Evolutionary conservation across 2,329 filamentous ascomycete species (phyloP).

Genomic region (Colletotrichum neosansevieriae): DNA sequence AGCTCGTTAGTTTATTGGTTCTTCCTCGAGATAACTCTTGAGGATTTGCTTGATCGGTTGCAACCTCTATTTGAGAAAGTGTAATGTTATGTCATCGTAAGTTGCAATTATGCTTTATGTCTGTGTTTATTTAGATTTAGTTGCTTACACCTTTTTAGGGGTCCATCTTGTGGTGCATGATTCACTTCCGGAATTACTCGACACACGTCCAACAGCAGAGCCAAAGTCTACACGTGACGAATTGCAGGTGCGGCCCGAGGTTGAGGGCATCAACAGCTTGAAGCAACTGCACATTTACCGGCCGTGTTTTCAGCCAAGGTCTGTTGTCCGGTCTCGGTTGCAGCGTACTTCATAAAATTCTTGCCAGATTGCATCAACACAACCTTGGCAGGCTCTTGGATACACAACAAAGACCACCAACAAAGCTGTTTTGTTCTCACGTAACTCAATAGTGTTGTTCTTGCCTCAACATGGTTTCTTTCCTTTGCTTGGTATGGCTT

Average conservation of each 20-base stretch:
- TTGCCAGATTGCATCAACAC: background rate
- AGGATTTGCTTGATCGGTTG: constrained; percentile 1
- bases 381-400: background rate
- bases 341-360: background rate
- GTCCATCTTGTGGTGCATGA: background rate
- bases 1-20: constrained; percentile 21
- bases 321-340: background rate
- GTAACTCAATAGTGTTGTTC: background rate
- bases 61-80: background rate
- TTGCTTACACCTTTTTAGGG: constrained; percentile 16
- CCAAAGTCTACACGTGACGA: constrained; percentile 6
- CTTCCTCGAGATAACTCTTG: constrained; percentile 12
- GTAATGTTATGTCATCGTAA: constrained; percentile 4
- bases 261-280: no score
- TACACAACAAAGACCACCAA: constrained; percentile 5
- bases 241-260: background rate
- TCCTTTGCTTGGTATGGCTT: background rate
- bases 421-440: background rate
- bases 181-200: background rate
- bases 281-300: no score
- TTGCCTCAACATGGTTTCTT: background rate
- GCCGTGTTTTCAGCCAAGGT: background rate
- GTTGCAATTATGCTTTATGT: background rate
- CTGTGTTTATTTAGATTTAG: constrained; percentile 2
- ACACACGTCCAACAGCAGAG: background rate